These are phyloP conservation scores for Sporothrix schenckii DNA, from an alignment of 2,329 filamentous ascomycete species.

Conservation along the genomic window DNA sequence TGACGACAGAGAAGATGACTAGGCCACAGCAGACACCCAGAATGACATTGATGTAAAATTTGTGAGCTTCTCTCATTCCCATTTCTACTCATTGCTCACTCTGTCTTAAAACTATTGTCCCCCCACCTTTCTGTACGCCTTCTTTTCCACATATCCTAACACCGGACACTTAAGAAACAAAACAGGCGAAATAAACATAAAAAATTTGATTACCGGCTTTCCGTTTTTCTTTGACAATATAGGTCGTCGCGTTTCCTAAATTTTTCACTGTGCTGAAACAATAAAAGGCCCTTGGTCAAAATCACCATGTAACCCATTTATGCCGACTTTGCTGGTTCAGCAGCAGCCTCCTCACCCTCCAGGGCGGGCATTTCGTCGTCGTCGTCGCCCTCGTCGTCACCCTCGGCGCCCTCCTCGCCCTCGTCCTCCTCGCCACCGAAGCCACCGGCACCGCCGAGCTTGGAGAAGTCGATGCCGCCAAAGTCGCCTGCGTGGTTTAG, in stretches of 20 bases:
- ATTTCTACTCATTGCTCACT: not conserved
- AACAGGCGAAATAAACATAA: slow-evolving; percentile 24
- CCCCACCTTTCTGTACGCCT: not conserved
- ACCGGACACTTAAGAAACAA: not conserved
- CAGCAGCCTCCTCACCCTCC: slow-evolving; percentile 56
- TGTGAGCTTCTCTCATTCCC: not conserved
- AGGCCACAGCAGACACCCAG: too few relatives aligned
- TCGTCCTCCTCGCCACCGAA: slow-evolving; percentile 41
- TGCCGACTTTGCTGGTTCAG: slow-evolving; percentile 37
- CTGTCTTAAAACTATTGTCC: not conserved
- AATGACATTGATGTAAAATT: too few relatives aligned
- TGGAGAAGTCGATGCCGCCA: slow-evolving; percentile 90
- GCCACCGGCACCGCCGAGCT: slow-evolving; percentile 65
- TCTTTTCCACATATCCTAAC: not conserved
- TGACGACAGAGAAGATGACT: too few relatives aligned
- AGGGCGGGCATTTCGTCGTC: slow-evolving; percentile 87
- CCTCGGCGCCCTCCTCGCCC: slow-evolving; percentile 44
- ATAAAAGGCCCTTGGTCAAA: not conserved
- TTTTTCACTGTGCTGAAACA: not conserved
- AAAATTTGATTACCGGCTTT: slow-evolving; percentile 25
- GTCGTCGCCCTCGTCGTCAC: slow-evolving; percentile 58
- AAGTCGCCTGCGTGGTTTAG: slow-evolving; percentile 61
- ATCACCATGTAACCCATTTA: slow-evolving; percentile 4
- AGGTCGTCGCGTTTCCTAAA: not conserved
- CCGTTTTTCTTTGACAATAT: slow-evolving; percentile 18